These are phyloP conservation scores for Colletotrichum godetiae DNA, from an alignment of 2,329 filamentous ascomycete species.

Conservation along the genomic window DNA sequence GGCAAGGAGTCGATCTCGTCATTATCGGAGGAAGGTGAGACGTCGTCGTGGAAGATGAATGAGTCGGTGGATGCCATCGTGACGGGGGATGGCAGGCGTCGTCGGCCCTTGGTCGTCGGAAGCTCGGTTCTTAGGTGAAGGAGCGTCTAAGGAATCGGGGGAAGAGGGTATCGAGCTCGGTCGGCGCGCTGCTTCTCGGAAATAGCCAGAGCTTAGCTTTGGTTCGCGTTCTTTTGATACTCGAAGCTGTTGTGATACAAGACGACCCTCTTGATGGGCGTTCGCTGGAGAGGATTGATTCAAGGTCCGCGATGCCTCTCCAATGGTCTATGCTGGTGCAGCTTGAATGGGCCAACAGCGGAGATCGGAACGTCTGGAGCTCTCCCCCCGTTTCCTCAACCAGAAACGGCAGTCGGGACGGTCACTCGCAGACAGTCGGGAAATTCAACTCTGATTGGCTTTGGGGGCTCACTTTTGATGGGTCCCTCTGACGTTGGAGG, in stretches of 20 bases:
- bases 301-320: constrained; percentile 27
- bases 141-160: background rate
- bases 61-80: constrained; percentile 56
- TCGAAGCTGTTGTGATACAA: background rate
- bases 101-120: constrained; percentile 4
- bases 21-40: constrained; percentile 59
- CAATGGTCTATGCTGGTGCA: constrained; percentile 16
- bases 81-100: constrained; percentile 39
- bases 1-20: constrained; percentile 74
- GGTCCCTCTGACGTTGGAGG: background rate
- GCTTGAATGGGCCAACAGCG: constrained; percentile 4
- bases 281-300: constrained; percentile 3
- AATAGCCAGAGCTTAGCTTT: background rate
- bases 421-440: background rate
- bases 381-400: constrained; percentile 17
- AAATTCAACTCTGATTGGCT: constrained; percentile 13
- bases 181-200: constrained; percentile 1
- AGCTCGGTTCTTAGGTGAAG: constrained; percentile 25
- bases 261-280: constrained; percentile 9
- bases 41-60: constrained; percentile 61
- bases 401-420: constrained; percentile 16
- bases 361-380: constrained; percentile 19
- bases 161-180: background rate
- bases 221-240: background rate
- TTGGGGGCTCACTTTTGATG: background rate